Percentiles rank a stretch among this genome's conserved stretches.
Conservation (phyloP, 2,329 filamentous ascomycete species). For the Venturia pyrina region DNA sequence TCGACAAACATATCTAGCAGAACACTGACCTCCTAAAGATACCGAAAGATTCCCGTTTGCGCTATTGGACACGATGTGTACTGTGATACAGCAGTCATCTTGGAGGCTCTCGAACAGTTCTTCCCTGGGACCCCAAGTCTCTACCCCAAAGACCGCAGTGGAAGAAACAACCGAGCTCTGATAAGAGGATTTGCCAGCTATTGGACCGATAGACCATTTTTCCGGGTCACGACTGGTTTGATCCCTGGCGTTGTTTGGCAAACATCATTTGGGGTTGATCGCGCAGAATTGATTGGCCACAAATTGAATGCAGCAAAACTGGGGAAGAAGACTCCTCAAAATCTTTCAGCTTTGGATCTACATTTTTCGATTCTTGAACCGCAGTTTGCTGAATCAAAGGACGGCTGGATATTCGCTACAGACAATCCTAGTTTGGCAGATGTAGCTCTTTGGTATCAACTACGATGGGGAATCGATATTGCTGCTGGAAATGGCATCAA, state of each 20-base stretch:
- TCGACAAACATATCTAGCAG: neutral
- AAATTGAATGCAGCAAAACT: slow-evolving; percentile 27
- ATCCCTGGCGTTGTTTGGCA: slow-evolving; percentile 31
- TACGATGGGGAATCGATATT: slow-evolving; percentile 31
- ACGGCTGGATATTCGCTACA: slow-evolving; percentile 27
- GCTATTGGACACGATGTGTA: slow-evolving; percentile 25
- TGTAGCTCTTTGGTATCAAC: slow-evolving; percentile 29
- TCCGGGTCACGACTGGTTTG: slow-evolving; percentile 30
- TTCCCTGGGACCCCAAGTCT: slow-evolving; percentile 21
- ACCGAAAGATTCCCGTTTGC: slow-evolving; percentile 29
- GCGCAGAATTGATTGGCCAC: slow-evolving; percentile 30
- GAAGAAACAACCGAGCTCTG: slow-evolving; percentile 25
- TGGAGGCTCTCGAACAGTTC: slow-evolving; percentile 25
- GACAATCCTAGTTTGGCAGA: slow-evolving; percentile 26
- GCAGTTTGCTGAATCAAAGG: slow-evolving; percentile 19
- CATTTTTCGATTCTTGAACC: slow-evolving; percentile 30
- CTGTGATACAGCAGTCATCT: slow-evolving; percentile 25
- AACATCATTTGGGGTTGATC: slow-evolving; percentile 29
- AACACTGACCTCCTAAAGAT: slow-evolving; percentile 13
- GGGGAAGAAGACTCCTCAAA: slow-evolving; percentile 28
- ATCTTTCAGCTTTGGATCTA: slow-evolving; percentile 27
- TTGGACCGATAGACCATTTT: slow-evolving; percentile 31
- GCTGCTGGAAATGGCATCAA: slow-evolving; percentile 24
- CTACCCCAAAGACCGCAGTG: slow-evolving; percentile 24
- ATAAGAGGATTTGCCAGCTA: slow-evolving; percentile 31